A percentile compares a stretch with the other conserved stretches of the same genome.
phyloP scores from a whole-genome alignment of 163 green algal species.

The Smithsoniella earleae region DNA sequence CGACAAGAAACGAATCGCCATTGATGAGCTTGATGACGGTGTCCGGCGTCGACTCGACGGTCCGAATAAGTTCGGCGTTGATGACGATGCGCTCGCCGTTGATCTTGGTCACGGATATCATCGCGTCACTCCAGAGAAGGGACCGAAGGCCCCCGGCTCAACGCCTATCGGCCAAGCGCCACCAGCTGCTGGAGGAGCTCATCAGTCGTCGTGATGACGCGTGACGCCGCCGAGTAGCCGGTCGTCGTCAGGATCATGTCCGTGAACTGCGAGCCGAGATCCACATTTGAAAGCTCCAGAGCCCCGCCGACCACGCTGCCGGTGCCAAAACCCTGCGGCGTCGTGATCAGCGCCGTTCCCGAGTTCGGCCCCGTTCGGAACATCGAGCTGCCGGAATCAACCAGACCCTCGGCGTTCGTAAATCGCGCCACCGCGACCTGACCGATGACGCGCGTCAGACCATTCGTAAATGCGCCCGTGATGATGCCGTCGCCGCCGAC shows the following conservation, averaged over 20 bases:
- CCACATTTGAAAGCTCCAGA: too few species aligned
- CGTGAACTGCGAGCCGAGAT: too few species aligned
- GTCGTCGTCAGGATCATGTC: too few species aligned
- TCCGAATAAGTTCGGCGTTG: not conserved
- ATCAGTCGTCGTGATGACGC: not conserved
- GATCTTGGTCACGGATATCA: not conserved
- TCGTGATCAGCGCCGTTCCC: too few species aligned
- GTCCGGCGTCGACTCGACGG: not conserved
- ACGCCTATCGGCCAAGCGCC: not conserved
- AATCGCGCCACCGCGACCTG: not conserved
- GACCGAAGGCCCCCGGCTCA: not conserved
- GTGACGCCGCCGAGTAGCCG: not conserved
- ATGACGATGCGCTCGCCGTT: not conserved
- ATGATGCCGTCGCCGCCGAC: not conserved
- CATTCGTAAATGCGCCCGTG: not conserved
- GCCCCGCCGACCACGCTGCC: too few species aligned
- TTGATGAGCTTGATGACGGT: not conserved
- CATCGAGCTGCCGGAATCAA: too few species aligned
- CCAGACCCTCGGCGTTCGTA: too few species aligned
- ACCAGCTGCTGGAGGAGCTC: not conserved
- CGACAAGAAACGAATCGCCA: not conserved
- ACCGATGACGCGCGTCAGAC: not conserved
- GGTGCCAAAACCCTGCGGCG: too few species aligned
- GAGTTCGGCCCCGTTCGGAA: too few species aligned
- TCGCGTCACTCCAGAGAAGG: not conserved